Evolutionary conservation across 805 yeast species (phyloP).

Genomic region (Yarrowia sp.): DNA sequence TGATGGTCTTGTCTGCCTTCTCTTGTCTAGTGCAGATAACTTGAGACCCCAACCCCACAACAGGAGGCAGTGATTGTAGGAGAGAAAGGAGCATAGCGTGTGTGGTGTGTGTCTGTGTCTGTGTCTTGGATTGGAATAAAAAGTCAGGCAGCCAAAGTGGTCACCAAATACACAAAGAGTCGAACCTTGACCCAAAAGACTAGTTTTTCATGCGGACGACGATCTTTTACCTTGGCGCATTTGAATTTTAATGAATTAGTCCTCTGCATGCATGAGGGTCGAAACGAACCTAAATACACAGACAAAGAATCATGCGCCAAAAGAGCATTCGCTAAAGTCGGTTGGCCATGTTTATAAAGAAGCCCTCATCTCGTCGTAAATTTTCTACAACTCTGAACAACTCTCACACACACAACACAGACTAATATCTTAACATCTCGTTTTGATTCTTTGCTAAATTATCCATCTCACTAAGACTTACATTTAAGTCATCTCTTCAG

Average conservation of each 20-base stretch:
- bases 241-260: not conserved
- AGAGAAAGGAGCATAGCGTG: not conserved
- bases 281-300: not conserved
- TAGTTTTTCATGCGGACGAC: not conserved
- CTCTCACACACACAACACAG: not conserved
- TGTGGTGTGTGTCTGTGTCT: no score
- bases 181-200: not conserved
- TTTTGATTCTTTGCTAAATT: not conserved
- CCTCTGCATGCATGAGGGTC: not conserved
- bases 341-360: constrained; percentile 6
- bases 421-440: not conserved
- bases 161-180: not conserved
- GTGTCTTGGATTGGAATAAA: not conserved
- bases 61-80: not conserved
- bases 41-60: not conserved
- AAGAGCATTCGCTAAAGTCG: not conserved
- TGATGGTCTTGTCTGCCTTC: not conserved
- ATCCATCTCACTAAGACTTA: not conserved
- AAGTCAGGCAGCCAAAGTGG: not conserved
- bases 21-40: not conserved
- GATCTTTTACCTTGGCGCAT: not conserved
- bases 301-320: not conserved
- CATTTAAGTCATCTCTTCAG: not conserved
- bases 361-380: not conserved
- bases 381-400: not conserved